phyloP scores from a whole-genome alignment of 1,284 basidiomycete species.

The Irpex sp. region DNA sequence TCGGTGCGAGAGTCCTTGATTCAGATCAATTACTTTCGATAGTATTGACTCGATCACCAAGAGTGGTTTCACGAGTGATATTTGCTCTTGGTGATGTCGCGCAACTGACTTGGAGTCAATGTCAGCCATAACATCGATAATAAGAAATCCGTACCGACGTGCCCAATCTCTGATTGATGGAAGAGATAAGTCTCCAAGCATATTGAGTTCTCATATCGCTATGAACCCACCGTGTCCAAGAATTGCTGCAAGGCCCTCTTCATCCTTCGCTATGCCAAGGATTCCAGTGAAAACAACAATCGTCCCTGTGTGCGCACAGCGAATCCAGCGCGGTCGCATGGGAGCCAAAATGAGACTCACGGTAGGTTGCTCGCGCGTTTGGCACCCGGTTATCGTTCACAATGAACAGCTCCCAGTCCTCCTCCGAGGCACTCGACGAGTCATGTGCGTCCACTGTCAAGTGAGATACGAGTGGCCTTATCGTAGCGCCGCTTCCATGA shows the following conservation, averaged over 20 bases:
- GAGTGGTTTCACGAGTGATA: slow-evolving; percentile 58
- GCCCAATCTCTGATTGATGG: slow-evolving; percentile 72
- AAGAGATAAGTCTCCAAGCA: not conserved
- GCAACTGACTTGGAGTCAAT: slow-evolving; percentile 45
- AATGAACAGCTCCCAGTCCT: slow-evolving; percentile 77
- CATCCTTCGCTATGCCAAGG: slow-evolving; percentile 74
- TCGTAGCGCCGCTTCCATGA: not conserved
- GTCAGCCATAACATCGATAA: not conserved
- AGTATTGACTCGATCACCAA: slow-evolving; percentile 49
- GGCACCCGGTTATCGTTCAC: slow-evolving; percentile 72
- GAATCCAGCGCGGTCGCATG: not conserved
- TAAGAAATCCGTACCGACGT: slow-evolving; percentile 54
- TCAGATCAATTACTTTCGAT: slow-evolving; percentile 49
- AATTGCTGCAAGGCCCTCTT: slow-evolving; percentile 84
- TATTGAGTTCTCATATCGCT: not conserved
- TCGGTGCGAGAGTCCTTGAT: slow-evolving; percentile 47
- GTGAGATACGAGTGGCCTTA: not conserved
- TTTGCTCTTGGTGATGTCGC: slow-evolving; percentile 72
- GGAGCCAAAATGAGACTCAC: slow-evolving; percentile 31
- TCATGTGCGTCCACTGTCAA: not conserved
- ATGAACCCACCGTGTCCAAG: slow-evolving; percentile 72
- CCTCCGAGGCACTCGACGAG: not conserved
- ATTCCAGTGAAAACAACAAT: slow-evolving; percentile 93
- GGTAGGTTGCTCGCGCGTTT: slow-evolving; percentile 82
- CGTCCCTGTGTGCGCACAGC: slow-evolving; percentile 39